A percentile compares a stretch with the other conserved stretches of the same genome.
phyloP scores from a whole-genome alignment of 805 yeast genomes.

The Saccharomyces eubayanus region DNA sequence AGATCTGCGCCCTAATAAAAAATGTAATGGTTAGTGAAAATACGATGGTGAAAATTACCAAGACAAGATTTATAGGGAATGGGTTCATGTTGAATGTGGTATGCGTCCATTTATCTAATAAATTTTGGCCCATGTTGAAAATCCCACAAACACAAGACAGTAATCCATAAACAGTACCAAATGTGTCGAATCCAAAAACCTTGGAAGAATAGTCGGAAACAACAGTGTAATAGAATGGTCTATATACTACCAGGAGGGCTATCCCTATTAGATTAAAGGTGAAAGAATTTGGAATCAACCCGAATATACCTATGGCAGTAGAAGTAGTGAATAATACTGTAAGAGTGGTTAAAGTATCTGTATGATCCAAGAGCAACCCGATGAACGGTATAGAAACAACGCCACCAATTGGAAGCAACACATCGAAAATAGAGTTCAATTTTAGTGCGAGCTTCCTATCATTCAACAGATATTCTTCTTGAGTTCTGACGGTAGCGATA shows the following conservation, averaged over 20 bases:
- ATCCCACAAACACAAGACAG: conserved; percentile 75
- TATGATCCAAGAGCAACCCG: conserved; percentile 69
- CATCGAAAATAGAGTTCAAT: conserved; percentile 70
- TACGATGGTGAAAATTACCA: conserved; percentile 47
- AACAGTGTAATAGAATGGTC: conserved; percentile 90
- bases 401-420: conserved; percentile 86
- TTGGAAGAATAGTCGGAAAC: conserved; percentile 88
- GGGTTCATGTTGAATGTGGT: conserved; percentile 64
- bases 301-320: conserved; percentile 58
- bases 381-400: conserved; percentile 78
- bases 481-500: conserved; percentile 81
- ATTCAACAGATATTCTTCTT: conserved; percentile 64
- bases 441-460: conserved; percentile 41
- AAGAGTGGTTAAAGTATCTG: conserved; percentile 53
- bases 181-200: conserved; percentile 85
- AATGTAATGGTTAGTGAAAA: conserved; percentile 1
- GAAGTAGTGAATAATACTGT: conserved; percentile 46
- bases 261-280: conserved; percentile 60
- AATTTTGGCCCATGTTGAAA: conserved; percentile 65
- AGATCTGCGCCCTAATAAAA: background rate
- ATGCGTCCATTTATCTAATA: conserved; percentile 65
- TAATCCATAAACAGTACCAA: conserved; percentile 86
- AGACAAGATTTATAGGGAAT: conserved; percentile 56
- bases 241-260: conserved; percentile 61
- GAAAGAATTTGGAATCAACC: conserved; percentile 42